Percentiles rank a stretch among this genome's conserved stretches.
Evolutionary conservation across 306 rosid genomes (phyloP).

Genomic region (Biancaea sappan): DNA sequence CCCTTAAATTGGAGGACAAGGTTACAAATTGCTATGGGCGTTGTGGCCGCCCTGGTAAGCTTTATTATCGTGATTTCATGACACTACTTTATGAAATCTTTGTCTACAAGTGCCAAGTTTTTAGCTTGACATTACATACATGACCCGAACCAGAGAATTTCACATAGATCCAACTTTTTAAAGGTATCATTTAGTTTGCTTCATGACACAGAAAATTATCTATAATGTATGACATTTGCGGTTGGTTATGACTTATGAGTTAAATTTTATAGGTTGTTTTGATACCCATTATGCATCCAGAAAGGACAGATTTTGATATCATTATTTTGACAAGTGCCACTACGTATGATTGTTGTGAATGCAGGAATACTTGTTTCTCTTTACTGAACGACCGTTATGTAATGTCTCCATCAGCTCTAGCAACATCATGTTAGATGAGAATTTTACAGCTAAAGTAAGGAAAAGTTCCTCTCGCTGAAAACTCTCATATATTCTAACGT

Average conservation of each 20-base stretch:
- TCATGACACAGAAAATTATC: background rate
- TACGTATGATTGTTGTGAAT: slow-evolving; percentile 25
- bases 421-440: slow-evolving; percentile 84
- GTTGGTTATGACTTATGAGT: background rate
- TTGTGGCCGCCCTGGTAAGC: slow-evolving; percentile 86
- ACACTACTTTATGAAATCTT: slow-evolving; percentile 13
- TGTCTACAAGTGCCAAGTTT: slow-evolving; percentile 1
- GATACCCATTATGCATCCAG: background rate
- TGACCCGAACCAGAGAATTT: slow-evolving; percentile 9
- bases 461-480: slow-evolving; percentile 16
- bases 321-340: slow-evolving; percentile 9
- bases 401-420: slow-evolving; percentile 79
- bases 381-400: slow-evolving; percentile 75
- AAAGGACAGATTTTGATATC: background rate
- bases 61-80: background rate
- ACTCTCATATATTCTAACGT: no score
- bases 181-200: background rate
- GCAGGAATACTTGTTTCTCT: slow-evolving; percentile 91
- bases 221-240: background rate
- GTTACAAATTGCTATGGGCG: slow-evolving; percentile 75
- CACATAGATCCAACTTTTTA: no score
- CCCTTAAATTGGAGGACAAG: slow-evolving; percentile 90
- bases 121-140: background rate
- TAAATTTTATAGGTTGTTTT: background rate
- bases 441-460: slow-evolving; percentile 80